Evolutionary conservation across 2,329 filamentous ascomycete species (phyloP), one percentile per base, ranked within the genome.

Genomic region (Biscogniauxia marginata): DNA sequence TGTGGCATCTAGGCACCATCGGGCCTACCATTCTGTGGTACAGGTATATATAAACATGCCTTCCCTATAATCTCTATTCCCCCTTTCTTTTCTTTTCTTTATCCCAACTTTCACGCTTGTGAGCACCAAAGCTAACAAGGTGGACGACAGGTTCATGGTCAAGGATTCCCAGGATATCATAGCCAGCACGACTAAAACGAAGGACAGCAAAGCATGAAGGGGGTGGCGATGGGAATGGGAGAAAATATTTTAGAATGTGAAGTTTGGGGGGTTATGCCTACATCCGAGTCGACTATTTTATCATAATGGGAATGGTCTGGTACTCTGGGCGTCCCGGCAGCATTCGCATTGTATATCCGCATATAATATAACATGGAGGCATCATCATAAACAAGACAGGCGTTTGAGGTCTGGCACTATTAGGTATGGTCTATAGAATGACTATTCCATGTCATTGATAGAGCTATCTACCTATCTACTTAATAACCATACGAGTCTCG

Each of bases 1-100:
- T 99, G 61, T 99, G 95, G 95, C 95, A 99, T 81, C 72, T 96
- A 59, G 91, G 93, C 55, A 99, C 95, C 0, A 93, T 99, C 50
- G 83, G 84, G 25, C 95, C 95, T 8, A 91, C 91, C 0, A 78
- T 95, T 50, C 83, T 96, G 78, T 97, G 90, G 90, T 99, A 99
- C 74, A 92, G 89, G 93, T 98, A 78, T 80, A 91, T 86, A 4
- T 4, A 18, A 34, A 19, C 48, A 21, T 46, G 16, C 30, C 18
- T 25, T 48, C n/a, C 11, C 8, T 50, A n/a, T n/a, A n/a, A n/a
- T n/a, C n/a, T n/a, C n/a, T 44, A n/a, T 44, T 22, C 55, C 19
- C 46, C 13, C n/a, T 25, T n/a, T 45, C 52, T 58, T 58, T 49
- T 52, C 54, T 58, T 57, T 49, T 11, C 48, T 9, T 44, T 21